Base-by-base conservation (phyloP, 345 rosid species). In the Gossypium ekmanianum region DNA sequence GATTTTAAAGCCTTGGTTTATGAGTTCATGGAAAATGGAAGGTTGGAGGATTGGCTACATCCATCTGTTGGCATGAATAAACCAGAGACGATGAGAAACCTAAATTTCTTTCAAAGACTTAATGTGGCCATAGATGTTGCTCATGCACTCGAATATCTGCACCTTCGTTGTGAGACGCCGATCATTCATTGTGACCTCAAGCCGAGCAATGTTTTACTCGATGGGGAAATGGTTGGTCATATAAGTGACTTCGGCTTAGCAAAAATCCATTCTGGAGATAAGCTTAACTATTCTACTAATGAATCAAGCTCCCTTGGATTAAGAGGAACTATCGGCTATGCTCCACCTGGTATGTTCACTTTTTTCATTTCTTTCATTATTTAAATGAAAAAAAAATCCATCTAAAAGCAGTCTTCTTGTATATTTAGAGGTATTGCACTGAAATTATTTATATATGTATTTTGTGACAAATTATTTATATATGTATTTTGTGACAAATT, bases 121-220 rank as follows among this genome's bases (percentile, higher is more conserved):
- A 20, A 57, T 11, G 16, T 41, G 43, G 52, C 39, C 1, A 2
- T 44, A 9, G 75, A 79, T 8, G 27, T 82, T 20, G 79, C 77
- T 10, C 50, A 52, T 1, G 68, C 68, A 7, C 2, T 77, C 1
- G 81, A 79, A 18, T 77, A 80, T 72, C 74, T 83, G 3, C 83
- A 77, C 34, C 72, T 61, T 51, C 39, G 47, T 7, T 71, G 80
- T 6, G 61, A 70, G 0, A 72, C 57, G 3, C 44, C 71, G 2
- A 73, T 82, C 0, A 55, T 76, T 16, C 85, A 76, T 39, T 76
- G 82, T 64, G 82, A 82, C 56, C 82, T 61, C 48, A 75, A 72
- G 27, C 75, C 75, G 1, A 72, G 75, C 7, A 72, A 72, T 39
- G 22, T 72, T 56, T 41, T 72, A n/a, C 75, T 72, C 6, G 54